Evolutionary conservation across 108 stramenopile species (phyloP).

Genomic region (Licmophora abbreviata): DNA sequence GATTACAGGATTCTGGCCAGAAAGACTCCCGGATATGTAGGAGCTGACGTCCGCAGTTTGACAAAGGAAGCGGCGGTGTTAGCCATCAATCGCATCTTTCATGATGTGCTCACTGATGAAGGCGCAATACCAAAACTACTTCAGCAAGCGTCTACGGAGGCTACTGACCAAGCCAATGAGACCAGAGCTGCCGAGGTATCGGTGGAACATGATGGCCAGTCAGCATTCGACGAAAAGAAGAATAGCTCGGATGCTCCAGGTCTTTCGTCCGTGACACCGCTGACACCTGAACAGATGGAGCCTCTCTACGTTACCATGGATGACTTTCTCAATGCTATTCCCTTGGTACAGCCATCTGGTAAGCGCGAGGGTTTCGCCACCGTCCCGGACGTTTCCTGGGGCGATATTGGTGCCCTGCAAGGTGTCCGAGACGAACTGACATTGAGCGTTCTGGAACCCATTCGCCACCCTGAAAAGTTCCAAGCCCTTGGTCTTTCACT

Average conservation of each 20-base stretch:
- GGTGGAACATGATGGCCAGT: background rate
- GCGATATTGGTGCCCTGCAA: slow-evolving; percentile 88
- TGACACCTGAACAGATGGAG: slow-evolving; percentile 69
- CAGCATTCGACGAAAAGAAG: background rate
- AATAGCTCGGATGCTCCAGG: slow-evolving; percentile 7
- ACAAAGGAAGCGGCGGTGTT: slow-evolving; percentile 94
- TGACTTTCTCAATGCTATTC: slow-evolving; percentile 90
- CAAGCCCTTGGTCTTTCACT: slow-evolving; percentile 69
- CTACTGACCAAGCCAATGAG: background rate
- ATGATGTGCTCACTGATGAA: slow-evolving; percentile 26
- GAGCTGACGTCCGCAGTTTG: slow-evolving; percentile 94
- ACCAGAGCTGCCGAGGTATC: background rate
- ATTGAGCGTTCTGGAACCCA: slow-evolving; percentile 91
- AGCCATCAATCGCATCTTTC: slow-evolving; percentile 94
- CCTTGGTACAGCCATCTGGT: slow-evolving; percentile 93
- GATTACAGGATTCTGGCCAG: slow-evolving; percentile 77
- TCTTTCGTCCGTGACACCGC: slow-evolving; percentile 29
- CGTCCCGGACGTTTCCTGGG: slow-evolving; percentile 96
- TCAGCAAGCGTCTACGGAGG: background rate
- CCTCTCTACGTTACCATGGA: slow-evolving; percentile 85
- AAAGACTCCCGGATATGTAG: slow-evolving; percentile 95
- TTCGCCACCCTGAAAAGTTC: slow-evolving; percentile 92
- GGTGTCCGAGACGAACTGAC: slow-evolving; percentile 91
- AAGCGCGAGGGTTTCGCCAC: slow-evolving; percentile 99
- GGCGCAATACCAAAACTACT: too few species aligned